phyloP scores from a whole-genome alignment of 805 yeast genomes.

The Metschnikowia lochheadii region DNA sequence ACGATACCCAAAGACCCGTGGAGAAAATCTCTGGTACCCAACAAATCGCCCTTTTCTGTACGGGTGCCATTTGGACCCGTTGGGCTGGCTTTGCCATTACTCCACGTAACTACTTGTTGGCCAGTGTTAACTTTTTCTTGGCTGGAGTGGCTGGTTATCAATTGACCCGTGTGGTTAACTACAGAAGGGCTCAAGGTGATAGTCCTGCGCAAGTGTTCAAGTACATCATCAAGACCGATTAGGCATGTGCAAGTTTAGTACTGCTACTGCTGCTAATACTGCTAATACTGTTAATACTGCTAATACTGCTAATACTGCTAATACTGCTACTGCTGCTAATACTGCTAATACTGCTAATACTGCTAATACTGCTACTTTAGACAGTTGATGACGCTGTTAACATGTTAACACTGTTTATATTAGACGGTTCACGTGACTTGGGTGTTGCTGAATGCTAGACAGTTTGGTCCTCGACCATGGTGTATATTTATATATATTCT shows the following conservation, averaged over 20 bases:
- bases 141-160: conserved; percentile 89
- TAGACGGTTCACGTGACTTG: not conserved
- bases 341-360: no score
- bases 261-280: no score
- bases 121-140: conserved; percentile 90
- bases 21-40: conserved; percentile 89
- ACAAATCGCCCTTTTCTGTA: conserved; percentile 78
- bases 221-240: conserved; percentile 49
- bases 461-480: not conserved
- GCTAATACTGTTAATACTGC: no score
- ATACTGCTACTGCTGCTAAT: no score
- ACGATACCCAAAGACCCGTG: conserved; percentile 85
- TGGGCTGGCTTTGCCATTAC: conserved; percentile 89
- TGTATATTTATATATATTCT: conserved; percentile 1
- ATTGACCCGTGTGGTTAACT: conserved; percentile 63
- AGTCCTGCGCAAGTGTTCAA: conserved; percentile 49
- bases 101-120: conserved; percentile 83
- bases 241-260: not conserved
- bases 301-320: no score
- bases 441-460: not conserved
- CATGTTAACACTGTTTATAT: no score
- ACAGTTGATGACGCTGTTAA: no score
- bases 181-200: conserved; percentile 66
- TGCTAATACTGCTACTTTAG: no score
- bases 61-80: conserved; percentile 96